Evolutionary conservation across 2,329 filamentous ascomycete species (phyloP).

Genomic region (Cytospora piceicola): DNA sequence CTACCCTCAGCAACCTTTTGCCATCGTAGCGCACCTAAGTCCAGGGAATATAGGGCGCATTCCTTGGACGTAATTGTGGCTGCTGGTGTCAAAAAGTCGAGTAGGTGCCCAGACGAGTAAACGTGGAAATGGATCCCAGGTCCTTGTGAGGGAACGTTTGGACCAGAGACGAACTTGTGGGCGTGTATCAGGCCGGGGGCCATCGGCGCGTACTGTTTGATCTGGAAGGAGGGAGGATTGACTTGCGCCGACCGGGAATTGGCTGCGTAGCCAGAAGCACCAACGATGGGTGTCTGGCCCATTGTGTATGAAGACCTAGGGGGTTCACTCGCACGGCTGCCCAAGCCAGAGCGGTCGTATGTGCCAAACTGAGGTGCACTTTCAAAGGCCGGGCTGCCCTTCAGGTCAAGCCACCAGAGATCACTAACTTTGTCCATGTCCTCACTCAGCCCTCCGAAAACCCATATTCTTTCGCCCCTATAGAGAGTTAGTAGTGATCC

Average conservation of each 20-base stretch:
- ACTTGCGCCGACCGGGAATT: conserved; percentile 71
- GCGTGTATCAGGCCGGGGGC: conserved; percentile 89
- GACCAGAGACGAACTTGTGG: conserved; percentile 85
- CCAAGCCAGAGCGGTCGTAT: conserved; percentile 51
- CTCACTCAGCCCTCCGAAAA: conserved; percentile 91
- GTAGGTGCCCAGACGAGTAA: conserved; percentile 87
- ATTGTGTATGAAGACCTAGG: conserved; percentile 58
- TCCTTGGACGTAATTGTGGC: conserved; percentile 84
- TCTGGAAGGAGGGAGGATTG: conserved; percentile 66
- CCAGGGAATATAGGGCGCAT: conserved; percentile 87
- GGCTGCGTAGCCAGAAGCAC: conserved; percentile 67
- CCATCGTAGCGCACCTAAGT: conserved; percentile 87
- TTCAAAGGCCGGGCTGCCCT: conserved; percentile 85
- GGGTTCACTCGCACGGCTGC: conserved; percentile 51
- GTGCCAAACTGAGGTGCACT: conserved; percentile 63
- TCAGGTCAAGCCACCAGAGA: conserved; percentile 95
- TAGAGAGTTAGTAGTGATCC: conserved; percentile 29
- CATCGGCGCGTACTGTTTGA: conserved; percentile 76
- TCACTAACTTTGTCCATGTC: conserved; percentile 98
- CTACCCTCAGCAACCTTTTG: conserved; percentile 92
- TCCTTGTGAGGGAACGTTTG: conserved; percentile 83
- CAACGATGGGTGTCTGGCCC: conserved; percentile 54
- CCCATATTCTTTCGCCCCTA: conserved; percentile 83
- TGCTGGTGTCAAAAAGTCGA: conserved; percentile 93
- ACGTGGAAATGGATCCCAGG: conserved; percentile 94